A percentile compares a stretch with the other conserved stretches of the same genome.
Evolutionary conservation across 2,329 filamentous ascomycete genomes (phyloP).

Genomic region (Phialophora macrospora): DNA sequence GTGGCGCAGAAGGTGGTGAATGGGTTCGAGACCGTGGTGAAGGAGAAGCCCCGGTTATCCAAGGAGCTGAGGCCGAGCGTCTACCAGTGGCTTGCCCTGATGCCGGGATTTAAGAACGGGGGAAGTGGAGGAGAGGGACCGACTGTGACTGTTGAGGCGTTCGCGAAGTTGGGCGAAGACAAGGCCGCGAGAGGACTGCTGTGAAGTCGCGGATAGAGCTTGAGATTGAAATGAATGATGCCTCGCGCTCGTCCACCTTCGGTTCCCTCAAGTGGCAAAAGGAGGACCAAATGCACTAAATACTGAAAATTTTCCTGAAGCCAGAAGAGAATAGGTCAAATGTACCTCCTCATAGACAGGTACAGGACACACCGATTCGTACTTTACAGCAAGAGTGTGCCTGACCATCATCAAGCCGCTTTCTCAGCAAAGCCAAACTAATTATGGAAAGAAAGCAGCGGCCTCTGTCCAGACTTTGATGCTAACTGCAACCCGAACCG

Average conservation of each 20-base stretch:
- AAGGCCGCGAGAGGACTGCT: conserved; percentile 35
- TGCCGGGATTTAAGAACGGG: conserved; percentile 36
- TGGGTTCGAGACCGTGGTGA: conserved; percentile 37
- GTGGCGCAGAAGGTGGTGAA: conserved; percentile 34
- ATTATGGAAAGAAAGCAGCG: background rate
- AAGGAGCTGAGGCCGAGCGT: conserved; percentile 37
- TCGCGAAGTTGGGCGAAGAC: conserved; percentile 32
- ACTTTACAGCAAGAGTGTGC: too few relatives aligned
- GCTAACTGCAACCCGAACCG: background rate
- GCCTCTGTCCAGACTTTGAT: background rate
- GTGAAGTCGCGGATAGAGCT: conserved; percentile 16
- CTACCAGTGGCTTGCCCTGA: conserved; percentile 39
- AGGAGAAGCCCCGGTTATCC: conserved; percentile 32
- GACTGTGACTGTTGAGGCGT: conserved; percentile 27
- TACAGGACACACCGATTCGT: background rate
- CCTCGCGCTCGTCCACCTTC: background rate
- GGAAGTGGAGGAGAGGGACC: conserved; percentile 21
- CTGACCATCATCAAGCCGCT: background rate
- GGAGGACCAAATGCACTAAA: background rate
- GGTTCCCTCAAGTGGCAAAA: background rate
- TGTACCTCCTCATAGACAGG: background rate
- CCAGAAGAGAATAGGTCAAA: background rate
- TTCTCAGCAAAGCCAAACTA: background rate
- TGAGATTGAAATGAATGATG: background rate
- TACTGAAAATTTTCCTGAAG: background rate